Base-by-base conservation (phyloP, 768 basidiomycete species). In the Russula earlei region DNA sequence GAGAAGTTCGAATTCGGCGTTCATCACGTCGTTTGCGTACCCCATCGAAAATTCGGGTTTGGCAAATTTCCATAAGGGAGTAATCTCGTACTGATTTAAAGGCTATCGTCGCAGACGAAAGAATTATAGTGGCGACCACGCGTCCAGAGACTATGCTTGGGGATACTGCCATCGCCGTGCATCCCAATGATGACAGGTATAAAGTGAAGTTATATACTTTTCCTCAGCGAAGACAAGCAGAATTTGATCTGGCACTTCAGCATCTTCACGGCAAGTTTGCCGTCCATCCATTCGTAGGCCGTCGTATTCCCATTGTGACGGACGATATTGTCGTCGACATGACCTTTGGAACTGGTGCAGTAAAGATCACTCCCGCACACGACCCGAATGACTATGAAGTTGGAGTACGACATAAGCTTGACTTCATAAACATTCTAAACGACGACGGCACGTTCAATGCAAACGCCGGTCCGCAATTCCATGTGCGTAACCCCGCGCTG, bases 141-240 rank as follows among this genome's bases (percentile, higher is more conserved):
- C 91, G 96, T 75, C 94, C 94, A 0, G 96, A 98, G 70, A 97
- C 96, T 0, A 95, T 98, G 91, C 78, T 99, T 0, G 96, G 96
- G 34, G 96, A 98, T 77, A 91, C 93, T 2, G 96, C 90, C 25
- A 85, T 99, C 22, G 96, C 96, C 27, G 91, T 98, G 0, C 95
- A 99, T 70, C 94, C 93, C 2, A 81, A 94, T 56, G 95, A 98
- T 68, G 72, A 78, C 9, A 83, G 95, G 12, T 97, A 97, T 73
- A 93, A 77, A 70, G 85, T 84, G 29, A 36, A 66, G n/a, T 33
- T n/a, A 3, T 22, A 12, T 15, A 33, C 38, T 12, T 37, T 6
- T 1, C 34, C n/a, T 33, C 3, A 33, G 17, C 8, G 37, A 9
- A 7, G 9, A 14, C 24, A 24, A 29, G 19, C 24, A 3, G 25